phyloP scores from a whole-genome alignment of 2,329 filamentous ascomycete species.

The Endoconidiophora laricicola region DNA sequence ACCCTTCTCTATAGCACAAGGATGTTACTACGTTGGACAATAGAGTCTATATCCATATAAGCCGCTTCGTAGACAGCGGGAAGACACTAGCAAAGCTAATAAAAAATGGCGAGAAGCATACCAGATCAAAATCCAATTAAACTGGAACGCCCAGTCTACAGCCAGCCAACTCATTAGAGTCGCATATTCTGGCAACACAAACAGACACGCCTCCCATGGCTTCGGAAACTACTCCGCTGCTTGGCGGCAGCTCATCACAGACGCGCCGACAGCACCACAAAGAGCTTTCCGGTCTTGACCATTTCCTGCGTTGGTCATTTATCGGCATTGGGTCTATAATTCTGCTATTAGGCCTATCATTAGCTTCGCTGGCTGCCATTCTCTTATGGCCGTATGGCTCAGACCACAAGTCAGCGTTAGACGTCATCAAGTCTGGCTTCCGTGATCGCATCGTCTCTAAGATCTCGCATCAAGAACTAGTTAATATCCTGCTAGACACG shows the following conservation, averaged over 20 bases:
- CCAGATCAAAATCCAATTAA: too few relatives aligned
- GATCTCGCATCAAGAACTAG: slow-evolving; percentile 31
- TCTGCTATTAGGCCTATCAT: neutral
- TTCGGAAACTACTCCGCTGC: slow-evolving; percentile 1
- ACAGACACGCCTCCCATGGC: too few relatives aligned
- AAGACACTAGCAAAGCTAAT: too few relatives aligned
- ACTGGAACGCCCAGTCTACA: too few relatives aligned
- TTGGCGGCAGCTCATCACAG: neutral
- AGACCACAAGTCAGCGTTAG: neutral
- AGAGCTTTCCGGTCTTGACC: neutral
- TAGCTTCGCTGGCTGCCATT: neutral
- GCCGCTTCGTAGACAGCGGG: too few relatives aligned
- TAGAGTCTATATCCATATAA: too few relatives aligned
- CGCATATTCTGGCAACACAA: too few relatives aligned
- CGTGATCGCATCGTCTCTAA: neutral
- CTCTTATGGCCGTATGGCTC: slow-evolving; percentile 1
- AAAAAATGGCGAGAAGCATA: too few relatives aligned
- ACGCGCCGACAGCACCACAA: neutral
- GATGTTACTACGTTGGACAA: too few relatives aligned
- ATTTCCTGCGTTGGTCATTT: slow-evolving; percentile 1
- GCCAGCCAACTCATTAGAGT: too few relatives aligned
- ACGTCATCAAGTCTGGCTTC: slow-evolving; percentile 4
- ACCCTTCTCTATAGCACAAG: too few relatives aligned
- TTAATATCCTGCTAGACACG: slow-evolving; percentile 39
- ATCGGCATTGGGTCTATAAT: neutral